These are phyloP conservation scores for Pueraria montana DNA, from an alignment of 306 rosid genomes.

Conservation along the genomic window DNA sequence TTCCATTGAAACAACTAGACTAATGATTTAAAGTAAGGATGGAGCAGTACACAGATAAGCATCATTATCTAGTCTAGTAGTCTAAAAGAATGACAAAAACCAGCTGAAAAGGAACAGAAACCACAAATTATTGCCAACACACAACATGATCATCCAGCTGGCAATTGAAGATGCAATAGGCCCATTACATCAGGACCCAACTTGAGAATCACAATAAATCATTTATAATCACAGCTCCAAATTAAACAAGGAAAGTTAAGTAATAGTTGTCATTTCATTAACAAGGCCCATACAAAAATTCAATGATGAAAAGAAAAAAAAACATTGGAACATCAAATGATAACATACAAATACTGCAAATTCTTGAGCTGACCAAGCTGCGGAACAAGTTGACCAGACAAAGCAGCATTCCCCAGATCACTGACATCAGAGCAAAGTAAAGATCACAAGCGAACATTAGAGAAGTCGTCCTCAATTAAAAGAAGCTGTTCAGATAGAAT, in stretches of 20 bases:
- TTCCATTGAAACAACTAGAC: neutral
- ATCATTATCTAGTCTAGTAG: neutral
- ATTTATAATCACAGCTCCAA: neutral
- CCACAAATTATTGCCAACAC: neutral
- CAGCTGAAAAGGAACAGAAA: neutral
- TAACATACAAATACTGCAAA: conserved; percentile 92
- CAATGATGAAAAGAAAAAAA: conserved; percentile 12
- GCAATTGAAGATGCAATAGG: neutral
- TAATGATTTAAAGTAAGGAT: neutral
- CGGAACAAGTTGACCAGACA: conserved; percentile 95
- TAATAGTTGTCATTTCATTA: conserved; percentile 17
- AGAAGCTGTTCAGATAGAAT: conserved; percentile 27
- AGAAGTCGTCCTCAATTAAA: conserved; percentile 31
- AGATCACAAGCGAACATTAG: conserved; percentile 46
- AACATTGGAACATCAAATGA: conserved; percentile 37
- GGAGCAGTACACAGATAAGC: neutral
- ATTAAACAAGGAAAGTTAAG: neutral
- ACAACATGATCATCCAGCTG: conserved; percentile 27
- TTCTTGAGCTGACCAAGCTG: conserved; percentile 98
- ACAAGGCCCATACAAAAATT: conserved; percentile 1
- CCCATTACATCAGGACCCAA: neutral
- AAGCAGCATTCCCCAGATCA: conserved; percentile 97
- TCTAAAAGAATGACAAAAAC: neutral
- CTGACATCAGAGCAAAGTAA: conserved; percentile 56
- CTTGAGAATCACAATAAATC: neutral